Percentiles rank a stretch among this genome's conserved stretches.
Conservation (phyloP, 2,329 filamentous ascomycete species). For the Colletotrichum falcatum region DNA sequence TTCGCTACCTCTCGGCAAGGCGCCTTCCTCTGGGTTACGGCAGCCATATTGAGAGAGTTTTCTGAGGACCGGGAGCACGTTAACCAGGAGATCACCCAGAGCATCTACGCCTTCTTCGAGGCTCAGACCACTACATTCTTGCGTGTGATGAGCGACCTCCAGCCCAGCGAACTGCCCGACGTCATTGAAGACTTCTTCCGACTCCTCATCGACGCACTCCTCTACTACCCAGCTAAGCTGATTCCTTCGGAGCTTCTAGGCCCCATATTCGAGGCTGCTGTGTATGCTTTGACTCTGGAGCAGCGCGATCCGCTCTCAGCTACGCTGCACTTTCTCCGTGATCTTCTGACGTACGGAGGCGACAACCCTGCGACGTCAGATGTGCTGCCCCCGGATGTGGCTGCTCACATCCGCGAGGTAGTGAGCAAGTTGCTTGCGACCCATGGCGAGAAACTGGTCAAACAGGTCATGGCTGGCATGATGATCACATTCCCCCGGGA, state of each 20-base stretch:
- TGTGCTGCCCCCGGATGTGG: slow-evolving; percentile 67
- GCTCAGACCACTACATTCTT: slow-evolving; percentile 92
- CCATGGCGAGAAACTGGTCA: slow-evolving; percentile 83
- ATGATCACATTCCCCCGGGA: slow-evolving; percentile 99
- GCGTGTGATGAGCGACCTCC: slow-evolving; percentile 86
- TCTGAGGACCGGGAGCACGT: slow-evolving; percentile 90
- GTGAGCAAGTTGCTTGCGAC: slow-evolving; percentile 78
- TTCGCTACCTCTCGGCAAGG: slow-evolving; percentile 90
- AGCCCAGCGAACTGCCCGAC: slow-evolving; percentile 78
- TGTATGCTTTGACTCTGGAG: slow-evolving; percentile 87
- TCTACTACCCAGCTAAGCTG: slow-evolving; percentile 90
- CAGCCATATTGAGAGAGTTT: slow-evolving; percentile 94
- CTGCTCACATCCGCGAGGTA: slow-evolving; percentile 76
- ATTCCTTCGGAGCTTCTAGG: slow-evolving; percentile 83
- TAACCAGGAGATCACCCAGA: slow-evolving; percentile 82
- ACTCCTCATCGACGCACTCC: slow-evolving; percentile 87
- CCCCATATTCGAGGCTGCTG: slow-evolving; percentile 87
- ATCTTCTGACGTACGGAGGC: slow-evolving; percentile 89
- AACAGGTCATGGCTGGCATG: slow-evolving; percentile 95
- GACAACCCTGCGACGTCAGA: slow-evolving; percentile 76
- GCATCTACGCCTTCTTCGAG: slow-evolving; percentile 95
- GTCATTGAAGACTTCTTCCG: slow-evolving; percentile 98
- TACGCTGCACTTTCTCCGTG: slow-evolving; percentile 91
- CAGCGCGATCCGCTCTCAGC: slow-evolving; percentile 93
- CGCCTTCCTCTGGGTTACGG: slow-evolving; percentile 98